Evolutionary conservation across 2,329 filamentous ascomycete genomes (phyloP).

Genomic region (Bipolaris zeicola): DNA sequence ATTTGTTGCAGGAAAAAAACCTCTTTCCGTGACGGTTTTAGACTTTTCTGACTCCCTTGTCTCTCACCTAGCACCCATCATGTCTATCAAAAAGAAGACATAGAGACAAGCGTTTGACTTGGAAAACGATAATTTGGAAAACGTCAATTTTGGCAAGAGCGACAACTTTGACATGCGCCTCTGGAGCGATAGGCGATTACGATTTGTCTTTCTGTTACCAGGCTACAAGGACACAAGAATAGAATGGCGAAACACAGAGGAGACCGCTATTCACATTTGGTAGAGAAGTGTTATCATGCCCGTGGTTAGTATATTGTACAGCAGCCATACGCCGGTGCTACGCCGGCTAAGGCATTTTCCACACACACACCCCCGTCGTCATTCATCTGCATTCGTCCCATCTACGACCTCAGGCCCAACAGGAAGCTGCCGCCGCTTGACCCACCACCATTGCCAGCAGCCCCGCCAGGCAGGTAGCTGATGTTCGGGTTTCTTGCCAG

Average conservation of each 20-base stretch:
- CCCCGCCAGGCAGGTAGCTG: conserved; percentile 85
- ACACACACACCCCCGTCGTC: neutral
- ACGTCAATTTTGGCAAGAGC: too few species aligned
- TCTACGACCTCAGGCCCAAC: conserved; percentile 64
- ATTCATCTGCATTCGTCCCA: conserved; percentile 2
- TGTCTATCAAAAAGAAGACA: too few species aligned
- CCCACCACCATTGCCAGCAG: conserved; percentile 59
- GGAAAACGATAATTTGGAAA: too few species aligned
- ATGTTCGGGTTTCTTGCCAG: conserved; percentile 92
- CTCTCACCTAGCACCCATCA: too few species aligned
- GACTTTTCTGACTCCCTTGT: too few species aligned
- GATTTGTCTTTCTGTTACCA: neutral
- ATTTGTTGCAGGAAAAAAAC: too few species aligned
- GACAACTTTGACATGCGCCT: too few species aligned
- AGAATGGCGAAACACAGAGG: neutral
- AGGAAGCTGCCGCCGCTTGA: conserved; percentile 69
- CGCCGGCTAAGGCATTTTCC: conserved; percentile 33
- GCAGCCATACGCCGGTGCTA: conserved; percentile 14
- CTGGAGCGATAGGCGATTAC: too few species aligned
- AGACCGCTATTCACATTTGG: conserved; percentile 3
- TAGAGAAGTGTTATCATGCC: conserved; percentile 16
- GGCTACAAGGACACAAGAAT: neutral
- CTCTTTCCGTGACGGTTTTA: too few species aligned
- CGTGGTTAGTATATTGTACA: conserved; percentile 40
- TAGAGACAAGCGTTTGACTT: too few species aligned